These are phyloP conservation scores for Saksenaea vasiformis DNA, from an alignment of 371 early-diverging fungal genomes.

Conservation along the genomic window DNA sequence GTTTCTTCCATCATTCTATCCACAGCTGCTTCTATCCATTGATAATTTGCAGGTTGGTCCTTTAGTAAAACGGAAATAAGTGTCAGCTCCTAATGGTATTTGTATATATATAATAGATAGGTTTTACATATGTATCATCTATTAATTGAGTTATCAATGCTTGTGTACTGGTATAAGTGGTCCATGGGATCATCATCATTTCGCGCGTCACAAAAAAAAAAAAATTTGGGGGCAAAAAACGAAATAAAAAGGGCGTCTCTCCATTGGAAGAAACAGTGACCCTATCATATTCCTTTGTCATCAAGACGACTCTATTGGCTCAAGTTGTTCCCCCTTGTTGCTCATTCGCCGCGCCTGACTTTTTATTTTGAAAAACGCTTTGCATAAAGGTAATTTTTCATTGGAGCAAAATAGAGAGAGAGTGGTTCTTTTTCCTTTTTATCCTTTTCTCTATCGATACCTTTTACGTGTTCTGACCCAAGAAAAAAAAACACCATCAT, in stretches of 20 bases:
- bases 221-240: background rate
- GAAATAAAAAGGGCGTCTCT: constrained; percentile 4
- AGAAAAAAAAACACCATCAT: background rate
- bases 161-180: background rate
- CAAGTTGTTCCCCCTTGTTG: constrained; percentile 5
- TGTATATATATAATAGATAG: background rate
- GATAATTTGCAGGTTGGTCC: background rate
- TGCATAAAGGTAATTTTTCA: constrained; percentile 7
- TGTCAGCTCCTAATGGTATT: no score
- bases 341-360: constrained; percentile 6
- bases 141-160: background rate
- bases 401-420: background rate
- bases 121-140: background rate
- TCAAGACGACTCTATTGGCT: constrained; percentile 13
- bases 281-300: constrained; percentile 14
- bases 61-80: background rate
- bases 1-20: background rate
- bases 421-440: background rate
- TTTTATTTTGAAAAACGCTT: constrained; percentile 6
- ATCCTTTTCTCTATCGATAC: background rate
- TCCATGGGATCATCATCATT: background rate
- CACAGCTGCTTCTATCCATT: background rate
- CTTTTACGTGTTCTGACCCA: background rate
- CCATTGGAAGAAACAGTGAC: constrained; percentile 13
- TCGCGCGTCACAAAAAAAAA: constrained; percentile 5